Percentiles rank a stretch among this genome's conserved stretches.
Evolutionary conservation across 2,329 filamentous ascomycete genomes (phyloP).

Genomic region (Aureobasidium sp.): DNA sequence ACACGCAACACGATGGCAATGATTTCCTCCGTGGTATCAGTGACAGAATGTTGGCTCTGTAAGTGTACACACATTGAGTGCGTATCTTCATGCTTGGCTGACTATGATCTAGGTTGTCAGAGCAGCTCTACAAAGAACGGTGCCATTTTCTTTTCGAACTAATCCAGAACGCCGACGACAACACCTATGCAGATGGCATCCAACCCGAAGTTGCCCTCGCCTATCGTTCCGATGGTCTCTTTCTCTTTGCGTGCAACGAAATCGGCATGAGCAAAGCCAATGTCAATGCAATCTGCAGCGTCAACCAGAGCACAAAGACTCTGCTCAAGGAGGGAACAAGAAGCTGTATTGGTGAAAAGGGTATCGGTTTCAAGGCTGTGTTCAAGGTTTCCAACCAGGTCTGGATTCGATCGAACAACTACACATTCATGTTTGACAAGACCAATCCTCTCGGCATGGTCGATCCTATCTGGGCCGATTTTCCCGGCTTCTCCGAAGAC

Average conservation of each 20-base stretch:
- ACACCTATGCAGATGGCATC: conserved; percentile 27
- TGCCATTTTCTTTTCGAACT: conserved; percentile 45
- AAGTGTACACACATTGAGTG: too few species aligned
- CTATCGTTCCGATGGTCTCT: conserved; percentile 18
- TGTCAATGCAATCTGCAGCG: conserved; percentile 38
- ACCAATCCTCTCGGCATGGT: conserved; percentile 28
- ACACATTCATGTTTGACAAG: conserved; percentile 37
- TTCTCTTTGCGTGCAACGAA: conserved; percentile 40
- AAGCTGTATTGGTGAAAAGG: conserved; percentile 43
- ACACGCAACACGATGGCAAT: neutral
- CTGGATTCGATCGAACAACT: conserved; percentile 36
- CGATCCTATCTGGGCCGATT: conserved; percentile 22
- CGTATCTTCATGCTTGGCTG: too few species aligned
- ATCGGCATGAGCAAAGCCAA: conserved; percentile 37
- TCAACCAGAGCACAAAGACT: conserved; percentile 40
- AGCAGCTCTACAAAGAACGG: conserved; percentile 27
- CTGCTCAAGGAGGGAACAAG: conserved; percentile 20
- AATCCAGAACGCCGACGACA: conserved; percentile 48
- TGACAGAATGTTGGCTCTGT: neutral
- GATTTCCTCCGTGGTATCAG: neutral
- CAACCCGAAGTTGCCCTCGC: conserved; percentile 23
- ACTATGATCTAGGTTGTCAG: neutral
- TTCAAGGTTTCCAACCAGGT: conserved; percentile 40
- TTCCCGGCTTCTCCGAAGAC: conserved; percentile 20
- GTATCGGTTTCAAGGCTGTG: conserved; percentile 45